Base-by-base conservation (phyloP, 31 red algal species). In the Porphyra umbilicalis region DNA sequence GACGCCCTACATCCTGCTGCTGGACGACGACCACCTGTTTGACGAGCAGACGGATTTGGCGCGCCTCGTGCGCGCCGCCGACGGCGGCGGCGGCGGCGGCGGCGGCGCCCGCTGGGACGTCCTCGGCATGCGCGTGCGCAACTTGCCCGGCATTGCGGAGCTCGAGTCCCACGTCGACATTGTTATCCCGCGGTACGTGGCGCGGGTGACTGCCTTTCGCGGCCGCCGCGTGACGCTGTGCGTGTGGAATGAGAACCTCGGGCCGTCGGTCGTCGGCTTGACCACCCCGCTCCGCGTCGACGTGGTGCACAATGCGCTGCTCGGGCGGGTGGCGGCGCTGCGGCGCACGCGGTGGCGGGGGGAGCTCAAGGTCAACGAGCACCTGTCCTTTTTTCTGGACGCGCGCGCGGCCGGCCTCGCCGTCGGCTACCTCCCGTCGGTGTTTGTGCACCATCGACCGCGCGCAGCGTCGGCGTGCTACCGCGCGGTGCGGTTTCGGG, bases 161-260 rank as follows among this genome's bases (percentile, higher is more conserved):
- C 57, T 91, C 36, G 89, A 91, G 82, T 80, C 84, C 11, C n/a
- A n/a, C n/a, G 87, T 91, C 35, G 79, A 38, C 44, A 91, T 91
- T 34, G 82, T 86, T 71, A 91, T 91, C 67, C 89, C 89, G 31
- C 83, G 89, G 33, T 91, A 91, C 39, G 89, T 91, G 9, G 84
- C 84, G 8, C 86, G 87, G 76, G 84, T 91, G 32, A 79, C 44
- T 74, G 87, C 86, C 77, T 91, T 91, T 83, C 84, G 87, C 39
- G 87, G 87, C 76, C 83, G 83, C 14, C 84, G 87, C 78, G 84
- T 91, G 74, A 91, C 89, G 35, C 39, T 91, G 35, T 91, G 89
- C 77, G 84, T 91, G 42, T 91, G 89, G 89, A 91, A 91, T 35
- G 89, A 91, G 79, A 91, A 91, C 80, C 86, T 84, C 76, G 89